Evolutionary conservation across 1,139 yeast species (phyloP), one percentile per base, ranked within the genome.

Genomic region (Yamadazyma sp.): DNA sequence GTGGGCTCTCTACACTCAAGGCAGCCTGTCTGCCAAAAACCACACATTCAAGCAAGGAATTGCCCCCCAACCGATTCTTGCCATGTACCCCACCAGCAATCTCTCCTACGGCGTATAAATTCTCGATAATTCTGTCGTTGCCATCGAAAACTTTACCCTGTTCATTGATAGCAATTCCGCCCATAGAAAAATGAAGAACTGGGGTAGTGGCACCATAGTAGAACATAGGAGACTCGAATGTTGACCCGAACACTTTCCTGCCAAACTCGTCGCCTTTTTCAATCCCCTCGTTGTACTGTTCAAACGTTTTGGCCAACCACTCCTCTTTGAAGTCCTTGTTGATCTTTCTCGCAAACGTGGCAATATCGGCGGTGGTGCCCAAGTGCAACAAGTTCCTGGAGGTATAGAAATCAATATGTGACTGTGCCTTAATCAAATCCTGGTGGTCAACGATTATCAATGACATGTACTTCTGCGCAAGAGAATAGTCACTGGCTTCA

Each of bases 71-170:
- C 34, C 73, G 50, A 42, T 66, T 65, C 24, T 51, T 62, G 1
- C 73, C 73, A 47, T 67, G 73, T 6, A 67, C 55, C 1, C 73
- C 73, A 12, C 67, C 71, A 40, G 66, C 61, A 14, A 62, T 67
- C 45, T 67, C 73, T 7, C 73, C 73, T 8, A 62, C 59, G 0
- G 73, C 72, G 44, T 52, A 67, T 22, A 66, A 49, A 36, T 60
- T 61, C 3, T 50, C 46, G 3, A 65, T 46, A 1, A 45, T 34
- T 1, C 43, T 17, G 12, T 56, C 57, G 11, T 46, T 37, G 15
- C 49, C 42, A 5, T 50, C 47, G 2, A 62, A 34, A 1, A 62
- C 69, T 33, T 60, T 60, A 3, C 60, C 62, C 16, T 49, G 12
- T 12, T 48, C 37, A 40, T 63, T 58, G 8, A 66, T 61, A 30